Evolutionary conservation across 192 early-diverging fungal genomes (phyloP).

Genomic region (Coemansia sp.): DNA sequence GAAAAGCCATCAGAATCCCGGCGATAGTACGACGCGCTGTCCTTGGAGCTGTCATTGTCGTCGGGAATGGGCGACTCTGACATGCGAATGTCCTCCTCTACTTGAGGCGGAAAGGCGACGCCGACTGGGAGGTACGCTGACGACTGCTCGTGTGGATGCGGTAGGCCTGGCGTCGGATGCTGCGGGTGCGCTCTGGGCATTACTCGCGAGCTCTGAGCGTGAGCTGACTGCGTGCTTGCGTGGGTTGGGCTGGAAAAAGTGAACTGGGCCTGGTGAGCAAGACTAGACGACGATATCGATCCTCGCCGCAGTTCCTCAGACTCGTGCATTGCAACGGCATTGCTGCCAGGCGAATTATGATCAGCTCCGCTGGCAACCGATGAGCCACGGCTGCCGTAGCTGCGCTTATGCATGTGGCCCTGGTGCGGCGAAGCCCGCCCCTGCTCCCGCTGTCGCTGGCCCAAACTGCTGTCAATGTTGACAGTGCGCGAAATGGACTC

Average conservation of each 20-base stretch:
- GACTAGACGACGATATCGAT: slow-evolving; percentile 26
- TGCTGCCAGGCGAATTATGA: slow-evolving; percentile 2
- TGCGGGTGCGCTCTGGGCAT: neutral
- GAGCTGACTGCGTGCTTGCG: neutral
- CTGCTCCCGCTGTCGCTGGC: neutral
- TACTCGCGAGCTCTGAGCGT: neutral
- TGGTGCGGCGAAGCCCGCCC: neutral
- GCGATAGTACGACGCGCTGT: slow-evolving; percentile 12
- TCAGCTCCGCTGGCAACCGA: slow-evolving; percentile 4
- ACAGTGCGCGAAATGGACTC: slow-evolving; percentile 1
- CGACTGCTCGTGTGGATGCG: neutral
- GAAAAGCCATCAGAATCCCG: slow-evolving; percentile 11
- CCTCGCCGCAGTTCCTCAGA: slow-evolving; percentile 6
- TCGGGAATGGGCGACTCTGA: slow-evolving; percentile 44
- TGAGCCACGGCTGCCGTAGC: slow-evolving; percentile 13
- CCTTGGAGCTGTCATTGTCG: slow-evolving; percentile 8
- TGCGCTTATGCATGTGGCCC: neutral
- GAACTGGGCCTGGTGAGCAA: slow-evolving; percentile 42
- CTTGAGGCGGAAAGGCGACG: slow-evolving; percentile 12
- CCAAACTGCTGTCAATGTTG: neutral
- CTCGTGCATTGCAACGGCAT: neutral
- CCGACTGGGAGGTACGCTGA: neutral
- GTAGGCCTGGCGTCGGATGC: neutral
- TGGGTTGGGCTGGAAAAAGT: slow-evolving; percentile 31
- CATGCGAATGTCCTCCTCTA: slow-evolving; percentile 50